phyloP scores from a whole-genome alignment of 164 flowering plant genomes.

The Umbilicus rupestris region DNA sequence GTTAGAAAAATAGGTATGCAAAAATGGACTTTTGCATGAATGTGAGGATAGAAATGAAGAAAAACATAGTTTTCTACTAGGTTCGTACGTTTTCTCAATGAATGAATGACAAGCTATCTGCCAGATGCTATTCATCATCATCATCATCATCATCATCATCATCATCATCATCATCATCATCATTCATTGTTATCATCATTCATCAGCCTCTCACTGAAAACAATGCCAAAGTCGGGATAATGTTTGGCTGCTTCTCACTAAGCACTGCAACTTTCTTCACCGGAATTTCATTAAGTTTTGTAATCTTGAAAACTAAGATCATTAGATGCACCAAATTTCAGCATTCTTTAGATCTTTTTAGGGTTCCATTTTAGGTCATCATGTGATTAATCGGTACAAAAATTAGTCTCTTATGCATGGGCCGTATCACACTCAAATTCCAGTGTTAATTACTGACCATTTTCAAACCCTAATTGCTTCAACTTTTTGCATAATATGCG shows the following conservation, averaged over 20 bases:
- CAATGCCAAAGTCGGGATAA: neutral
- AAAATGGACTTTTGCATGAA: conserved; percentile 3
- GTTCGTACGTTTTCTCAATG: neutral
- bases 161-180: neutral
- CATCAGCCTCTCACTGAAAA: neutral
- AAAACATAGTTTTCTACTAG: no score
- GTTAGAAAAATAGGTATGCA: conserved; percentile 7
- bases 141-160: no score
- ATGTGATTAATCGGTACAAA: no score
- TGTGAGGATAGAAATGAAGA: no score
- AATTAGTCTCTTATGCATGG: no score
- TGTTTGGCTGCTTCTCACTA: neutral
- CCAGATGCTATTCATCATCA: neutral
- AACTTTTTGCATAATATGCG: neutral
- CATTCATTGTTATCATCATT: neutral
- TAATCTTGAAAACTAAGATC: neutral
- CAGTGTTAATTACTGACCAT: no score
- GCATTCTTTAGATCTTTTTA: neutral
- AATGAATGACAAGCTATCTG: conserved; percentile 7
- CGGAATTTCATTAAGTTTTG: neutral
- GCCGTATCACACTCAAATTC: no score
- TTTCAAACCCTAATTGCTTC: neutral
- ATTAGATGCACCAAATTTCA: neutral
- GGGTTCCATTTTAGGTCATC: neutral
- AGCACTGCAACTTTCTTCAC: neutral